These are phyloP conservation scores for Pichia deserticola DNA, from an alignment of 805 yeast genomes.

Conservation along the genomic window DNA sequence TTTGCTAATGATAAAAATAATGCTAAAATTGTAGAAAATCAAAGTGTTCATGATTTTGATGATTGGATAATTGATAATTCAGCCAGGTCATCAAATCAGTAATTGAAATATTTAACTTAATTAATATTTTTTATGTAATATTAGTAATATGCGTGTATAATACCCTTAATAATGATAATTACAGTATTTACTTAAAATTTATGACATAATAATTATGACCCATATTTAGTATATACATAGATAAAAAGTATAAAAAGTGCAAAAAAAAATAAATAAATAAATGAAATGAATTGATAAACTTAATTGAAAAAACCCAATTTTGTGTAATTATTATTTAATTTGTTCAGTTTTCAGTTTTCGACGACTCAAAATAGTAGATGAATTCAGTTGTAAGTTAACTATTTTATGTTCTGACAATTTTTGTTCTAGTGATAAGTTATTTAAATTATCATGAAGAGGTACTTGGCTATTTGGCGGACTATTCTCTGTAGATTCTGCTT, in stretches of 20 bases:
- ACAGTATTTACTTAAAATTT: background rate
- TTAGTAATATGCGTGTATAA: too few relatives aligned
- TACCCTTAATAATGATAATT: too few relatives aligned
- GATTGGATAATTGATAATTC: slow-evolving; percentile 18
- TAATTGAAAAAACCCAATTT: too few relatives aligned
- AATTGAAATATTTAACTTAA: background rate
- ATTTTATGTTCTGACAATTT: slow-evolving; percentile 5
- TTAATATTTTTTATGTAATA: background rate
- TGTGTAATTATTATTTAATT: background rate
- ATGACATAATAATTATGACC: too few relatives aligned
- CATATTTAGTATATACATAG: background rate
- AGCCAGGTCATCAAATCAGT: background rate
- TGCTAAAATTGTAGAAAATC: slow-evolving; percentile 32
- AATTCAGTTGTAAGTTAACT: slow-evolving; percentile 53
- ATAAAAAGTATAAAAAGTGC: background rate
- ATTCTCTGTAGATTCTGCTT: background rate
- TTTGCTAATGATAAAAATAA: slow-evolving; percentile 57
- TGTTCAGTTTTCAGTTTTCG: slow-evolving; percentile 29
- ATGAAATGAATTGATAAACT: background rate
- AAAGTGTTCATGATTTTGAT: slow-evolving; percentile 11
- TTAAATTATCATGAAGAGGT: background rate
- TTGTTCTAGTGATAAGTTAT: slow-evolving; percentile 17
- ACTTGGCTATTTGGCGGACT: background rate
- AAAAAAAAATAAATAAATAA: background rate
- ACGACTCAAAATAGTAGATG: slow-evolving; percentile 56